Percentiles rank a stretch among this genome's conserved stretches.
Conservation (phyloP, 768 basidiomycete genomes). For the Agaricus subrufescens region DNA sequence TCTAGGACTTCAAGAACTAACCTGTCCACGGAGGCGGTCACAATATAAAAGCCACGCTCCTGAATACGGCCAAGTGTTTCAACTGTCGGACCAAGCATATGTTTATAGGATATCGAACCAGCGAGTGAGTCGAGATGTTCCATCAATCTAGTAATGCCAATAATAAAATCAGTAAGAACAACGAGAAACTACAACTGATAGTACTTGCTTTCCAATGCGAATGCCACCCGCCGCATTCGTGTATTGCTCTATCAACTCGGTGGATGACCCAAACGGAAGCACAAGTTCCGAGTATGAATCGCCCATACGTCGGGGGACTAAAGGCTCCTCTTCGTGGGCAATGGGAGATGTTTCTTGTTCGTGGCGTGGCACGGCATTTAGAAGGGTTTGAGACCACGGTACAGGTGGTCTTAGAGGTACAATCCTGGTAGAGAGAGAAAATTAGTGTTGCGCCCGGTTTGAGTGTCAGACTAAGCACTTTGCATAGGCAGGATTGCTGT, state of each 20-base stretch:
- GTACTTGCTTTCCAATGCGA: conserved; percentile 54
- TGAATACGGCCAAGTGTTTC: conserved; percentile 49
- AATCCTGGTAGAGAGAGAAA: conserved; percentile 29
- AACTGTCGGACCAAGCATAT: conserved; percentile 66
- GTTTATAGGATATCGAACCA: conserved; percentile 80
- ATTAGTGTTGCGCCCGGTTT: not conserved
- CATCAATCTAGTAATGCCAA: conserved; percentile 45
- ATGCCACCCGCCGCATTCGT: conserved; percentile 70
- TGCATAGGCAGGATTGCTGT: conserved; percentile 48
- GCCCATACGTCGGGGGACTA: conserved; percentile 53
- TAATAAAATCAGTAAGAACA: not conserved
- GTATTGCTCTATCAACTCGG: conserved; percentile 59
- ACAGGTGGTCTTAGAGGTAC: conserved; percentile 49
- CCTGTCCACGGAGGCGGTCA: conserved; percentile 82
- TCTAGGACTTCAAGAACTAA: conserved; percentile 16
- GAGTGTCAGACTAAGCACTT: conserved; percentile 27
- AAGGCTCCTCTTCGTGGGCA: conserved; percentile 20
- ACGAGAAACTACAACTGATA: not conserved
- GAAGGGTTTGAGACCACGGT: conserved; percentile 57
- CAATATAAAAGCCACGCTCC: conserved; percentile 72
- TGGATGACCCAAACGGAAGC: conserved; percentile 59
- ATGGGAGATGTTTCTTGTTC: conserved; percentile 12
- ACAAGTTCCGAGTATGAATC: conserved; percentile 67
- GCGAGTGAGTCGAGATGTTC: conserved; percentile 83
- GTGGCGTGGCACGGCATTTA: conserved; percentile 28